A percentile compares a stretch with the other conserved stretches of the same genome.
These are phyloP conservation scores for Starmerella etchellsii DNA, from an alignment of 805 yeast genomes.

Conservation along the genomic window DNA sequence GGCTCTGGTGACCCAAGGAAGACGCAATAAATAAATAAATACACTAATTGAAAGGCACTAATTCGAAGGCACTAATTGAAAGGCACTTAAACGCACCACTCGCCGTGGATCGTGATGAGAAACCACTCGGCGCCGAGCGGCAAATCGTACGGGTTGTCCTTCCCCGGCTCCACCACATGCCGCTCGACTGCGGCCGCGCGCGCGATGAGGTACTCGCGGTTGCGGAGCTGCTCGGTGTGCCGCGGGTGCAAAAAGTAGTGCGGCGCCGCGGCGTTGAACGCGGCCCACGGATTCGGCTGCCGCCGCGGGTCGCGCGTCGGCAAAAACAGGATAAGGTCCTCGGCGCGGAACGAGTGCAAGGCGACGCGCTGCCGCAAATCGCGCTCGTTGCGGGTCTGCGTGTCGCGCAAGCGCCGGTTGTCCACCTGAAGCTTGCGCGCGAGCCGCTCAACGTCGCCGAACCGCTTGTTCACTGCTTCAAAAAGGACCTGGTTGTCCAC, in stretches of 20 bases:
- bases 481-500: conserved; percentile 31
- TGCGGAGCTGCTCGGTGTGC: conserved; percentile 26
- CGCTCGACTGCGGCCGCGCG: conserved; percentile 47
- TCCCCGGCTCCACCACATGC: conserved; percentile 28
- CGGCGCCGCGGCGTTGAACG: conserved; percentile 80
- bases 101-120: conserved; percentile 18
- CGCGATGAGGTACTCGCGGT: conserved; percentile 76
- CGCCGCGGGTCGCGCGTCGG: conserved; percentile 51
- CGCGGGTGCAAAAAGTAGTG: conserved; percentile 59
- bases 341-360: conserved; percentile 50
- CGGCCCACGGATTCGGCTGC: conserved; percentile 67
- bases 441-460: conserved; percentile 76
- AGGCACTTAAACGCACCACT: conserved; percentile 15
- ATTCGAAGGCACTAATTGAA: no score
- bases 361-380: conserved; percentile 44
- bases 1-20: no score
- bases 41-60: no score
- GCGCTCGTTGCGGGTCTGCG: conserved; percentile 20
- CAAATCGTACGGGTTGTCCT: conserved; percentile 53
- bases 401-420: conserved; percentile 37
- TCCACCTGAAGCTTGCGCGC: conserved; percentile 79
- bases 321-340: conserved; percentile 71
- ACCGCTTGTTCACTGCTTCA: conserved; percentile 51
- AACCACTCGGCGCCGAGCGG: conserved; percentile 38
- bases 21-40: no score